Evolutionary conservation across 371 early-diverging fungal species (phyloP), one percentile per base, ranked within the genome.

Genomic region (Massospora cicadina): DNA sequence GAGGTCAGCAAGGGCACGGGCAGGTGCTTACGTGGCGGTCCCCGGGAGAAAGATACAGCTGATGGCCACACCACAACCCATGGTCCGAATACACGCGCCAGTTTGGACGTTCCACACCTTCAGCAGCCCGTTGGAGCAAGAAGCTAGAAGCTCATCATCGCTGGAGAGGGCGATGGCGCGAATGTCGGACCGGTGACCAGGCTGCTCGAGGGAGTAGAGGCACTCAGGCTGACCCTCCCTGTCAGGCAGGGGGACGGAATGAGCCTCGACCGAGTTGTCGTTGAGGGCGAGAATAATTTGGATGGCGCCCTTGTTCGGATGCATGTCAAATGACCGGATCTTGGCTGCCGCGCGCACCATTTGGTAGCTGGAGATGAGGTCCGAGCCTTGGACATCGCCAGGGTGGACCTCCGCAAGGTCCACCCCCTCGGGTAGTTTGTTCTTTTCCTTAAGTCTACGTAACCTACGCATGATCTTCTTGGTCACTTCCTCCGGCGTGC

Each of bases 81-180:
- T 82, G 30, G 89, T 86, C 58, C 91, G 82, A 55, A 95, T 82
- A 70, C 93, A 92, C 53, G 83, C 68, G 25, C 81, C 73, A 0
- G 91, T 89, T 66, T 79, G 78, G 55, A 85, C 72, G 65, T 92
- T 91, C 96, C 96, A 97, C 25, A 97, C 69, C 68, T 92, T 93
- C 63, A 94, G 69, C 0, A 77, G 70, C 68, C 82, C 81, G 68
- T 80, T 84, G 2, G 91, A 90, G 1, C 87, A 90, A 25, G 94
- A 86, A 25, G 84, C 85, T 21, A 95, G 72, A 58, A 92, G 71
- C 66, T 87, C 87, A 68, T 90, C 91, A 71, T 95, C 91, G 2
- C 83, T 78, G 67, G 88, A 89, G 24, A 96, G 75, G 17, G 91
- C 80, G 33, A 95, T 70, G 0, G 89, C 78, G 60, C 95, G 89